A percentile compares a stretch with the other conserved stretches of the same genome.
phyloP scores from a whole-genome alignment of 768 basidiomycete genomes.

The Auriscalpium orientale region DNA sequence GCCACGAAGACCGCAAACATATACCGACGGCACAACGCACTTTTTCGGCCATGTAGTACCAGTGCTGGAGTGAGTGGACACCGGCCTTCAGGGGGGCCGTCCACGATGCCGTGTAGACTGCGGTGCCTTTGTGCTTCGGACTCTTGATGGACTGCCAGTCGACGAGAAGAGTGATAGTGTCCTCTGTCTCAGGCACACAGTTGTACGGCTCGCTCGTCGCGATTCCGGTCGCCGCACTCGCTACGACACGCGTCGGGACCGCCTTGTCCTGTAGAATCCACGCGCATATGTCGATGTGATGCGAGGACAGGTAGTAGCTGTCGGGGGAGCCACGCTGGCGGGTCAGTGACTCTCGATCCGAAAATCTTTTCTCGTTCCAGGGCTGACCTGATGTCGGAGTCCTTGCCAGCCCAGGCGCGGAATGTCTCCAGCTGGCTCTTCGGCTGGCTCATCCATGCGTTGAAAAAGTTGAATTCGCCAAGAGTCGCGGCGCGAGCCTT shows the following conservation, averaged over 20 bases:
- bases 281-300: constrained; percentile 86
- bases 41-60: constrained; percentile 95
- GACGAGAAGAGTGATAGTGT: constrained; percentile 90
- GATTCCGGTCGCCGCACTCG: constrained; percentile 86
- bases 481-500: constrained; percentile 65
- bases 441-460: constrained; percentile 96
- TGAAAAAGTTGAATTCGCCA: constrained; percentile 94
- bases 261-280: constrained; percentile 78
- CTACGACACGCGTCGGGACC: constrained; percentile 77
- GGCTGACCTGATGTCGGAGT: constrained; percentile 81
- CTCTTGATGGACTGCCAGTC: constrained; percentile 86
- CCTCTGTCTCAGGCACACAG: constrained; percentile 81
- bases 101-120: constrained; percentile 92
- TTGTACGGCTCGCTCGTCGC: constrained; percentile 86
- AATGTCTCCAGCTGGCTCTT: constrained; percentile 94
- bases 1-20: not conserved
- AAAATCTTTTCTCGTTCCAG: not conserved
- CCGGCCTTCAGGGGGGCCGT: constrained; percentile 86
- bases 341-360: not conserved
- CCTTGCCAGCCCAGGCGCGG: constrained; percentile 91
- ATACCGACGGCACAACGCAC: constrained; percentile 28
- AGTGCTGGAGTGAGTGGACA: constrained; percentile 86
- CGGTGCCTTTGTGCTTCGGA: constrained; percentile 72
- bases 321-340: not conserved
- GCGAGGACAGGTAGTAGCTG: constrained; percentile 91